Conservation (phyloP, 2,329 filamentous ascomycete genomes). For the Didymella glomerata region DNA sequence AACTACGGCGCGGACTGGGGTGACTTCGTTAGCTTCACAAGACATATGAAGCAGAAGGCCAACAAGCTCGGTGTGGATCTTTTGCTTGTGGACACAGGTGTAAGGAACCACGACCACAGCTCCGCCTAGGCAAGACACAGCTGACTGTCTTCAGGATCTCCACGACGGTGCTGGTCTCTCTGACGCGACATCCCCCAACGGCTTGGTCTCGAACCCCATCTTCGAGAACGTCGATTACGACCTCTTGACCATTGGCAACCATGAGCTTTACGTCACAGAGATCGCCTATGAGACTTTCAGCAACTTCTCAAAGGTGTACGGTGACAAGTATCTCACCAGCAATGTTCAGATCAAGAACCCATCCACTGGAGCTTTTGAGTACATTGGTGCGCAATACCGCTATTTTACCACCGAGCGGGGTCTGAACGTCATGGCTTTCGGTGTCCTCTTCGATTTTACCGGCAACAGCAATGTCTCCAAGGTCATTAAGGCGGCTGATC, state of each 20-base stretch:
- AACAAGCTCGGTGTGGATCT: slow-evolving; percentile 66
- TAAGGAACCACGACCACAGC: slow-evolving; percentile 27
- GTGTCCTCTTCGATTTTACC: slow-evolving; percentile 59
- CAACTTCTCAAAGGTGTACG: slow-evolving; percentile 66
- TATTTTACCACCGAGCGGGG: slow-evolving; percentile 61
- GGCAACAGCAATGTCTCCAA: slow-evolving; percentile 70
- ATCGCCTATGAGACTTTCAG: slow-evolving; percentile 69
- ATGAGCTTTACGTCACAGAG: slow-evolving; percentile 70
- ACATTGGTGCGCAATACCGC: slow-evolving; percentile 58
- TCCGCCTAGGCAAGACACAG: neutral
- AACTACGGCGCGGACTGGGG: slow-evolving; percentile 74
- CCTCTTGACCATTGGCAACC: slow-evolving; percentile 66
- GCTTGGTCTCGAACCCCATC: slow-evolving; percentile 61
- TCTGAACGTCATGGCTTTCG: slow-evolving; percentile 60
- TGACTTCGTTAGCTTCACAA: slow-evolving; percentile 68
- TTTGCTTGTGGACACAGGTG: slow-evolving; percentile 67
- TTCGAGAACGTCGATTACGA: slow-evolving; percentile 64
- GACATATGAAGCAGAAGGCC: slow-evolving; percentile 67
- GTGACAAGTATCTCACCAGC: slow-evolving; percentile 62
- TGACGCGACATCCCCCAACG: slow-evolving; percentile 67
- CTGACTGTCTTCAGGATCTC: slow-evolving; percentile 58
- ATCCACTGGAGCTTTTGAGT: slow-evolving; percentile 54
- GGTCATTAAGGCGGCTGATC: slow-evolving; percentile 63
- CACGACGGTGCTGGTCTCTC: slow-evolving; percentile 71
- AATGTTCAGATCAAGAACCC: slow-evolving; percentile 62